Base-by-base conservation (phyloP, 2,329 filamentous ascomycete species). In the Aureobasidium sp. region DNA sequence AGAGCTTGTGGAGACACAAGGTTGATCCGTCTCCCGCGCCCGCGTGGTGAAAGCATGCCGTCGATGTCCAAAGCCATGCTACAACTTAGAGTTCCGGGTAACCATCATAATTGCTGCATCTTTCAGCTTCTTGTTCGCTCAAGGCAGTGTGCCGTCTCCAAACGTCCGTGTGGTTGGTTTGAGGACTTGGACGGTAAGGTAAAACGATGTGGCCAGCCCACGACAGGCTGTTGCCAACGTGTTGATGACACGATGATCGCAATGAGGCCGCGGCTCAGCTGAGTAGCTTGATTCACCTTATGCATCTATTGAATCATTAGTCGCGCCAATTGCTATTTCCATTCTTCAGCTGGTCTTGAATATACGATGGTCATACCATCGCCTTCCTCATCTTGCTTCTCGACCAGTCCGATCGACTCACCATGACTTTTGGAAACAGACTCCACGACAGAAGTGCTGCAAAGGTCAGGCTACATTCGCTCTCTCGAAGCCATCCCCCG, bases 1-100 rank as follows among this genome's bases (percentile, higher is more conserved):
- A 49, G 47, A 34, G 47, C 47, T 49, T 49, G 47, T 49, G 47
- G 47, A 49, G 47, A 49, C 47, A 49, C 47, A 49, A 49, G 29
- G 16, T 49, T 49, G 47, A 30, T 32, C 30, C 15, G 29, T 21
- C 30, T 4, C n/a, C 1, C 30, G 15, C 47, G 16, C 47, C 34
- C 47, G 29, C 47, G 44, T 47, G 44, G 6, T 47, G 44, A 15
- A 15, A 37, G 25, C 44, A 47, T 47, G 44, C 44, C 25, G 13
- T 47, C 2, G 16, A 3, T 47, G 25, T 47, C 7, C 25, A 25
- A 4, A 13, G 41, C 10, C 21, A 25, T 11, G 41, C 25, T 25
- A 11, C 41, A 44, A 27, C 21, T 13, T 13, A 5, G 21, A 44
- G 5, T 44, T 37, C 21, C 41, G 25, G 10, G 5, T 13, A 11